Evolutionary conservation across 208 protist genomes (phyloP).

Genomic region (Crithidia bombi): DNA sequence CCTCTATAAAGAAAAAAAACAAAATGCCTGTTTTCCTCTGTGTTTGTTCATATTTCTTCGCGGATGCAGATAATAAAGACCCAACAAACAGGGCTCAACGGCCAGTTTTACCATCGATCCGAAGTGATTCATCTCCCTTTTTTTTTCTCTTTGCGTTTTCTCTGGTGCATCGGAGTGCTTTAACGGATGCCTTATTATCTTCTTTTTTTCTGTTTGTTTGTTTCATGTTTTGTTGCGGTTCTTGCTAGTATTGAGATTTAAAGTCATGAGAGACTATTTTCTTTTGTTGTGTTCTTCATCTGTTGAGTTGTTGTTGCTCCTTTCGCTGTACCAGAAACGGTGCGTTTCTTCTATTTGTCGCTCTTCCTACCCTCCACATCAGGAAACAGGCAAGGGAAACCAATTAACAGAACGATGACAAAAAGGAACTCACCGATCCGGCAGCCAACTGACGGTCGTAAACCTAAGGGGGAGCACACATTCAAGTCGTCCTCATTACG

Average conservation of each 20-base stretch:
- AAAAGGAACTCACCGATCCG: too few species aligned
- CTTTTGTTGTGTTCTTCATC: constrained; percentile 4
- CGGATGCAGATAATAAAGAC: too few species aligned
- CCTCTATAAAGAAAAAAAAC: background rate
- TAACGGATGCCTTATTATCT: background rate
- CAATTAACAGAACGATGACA: background rate
- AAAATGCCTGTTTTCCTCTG: background rate
- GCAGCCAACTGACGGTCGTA: too few species aligned
- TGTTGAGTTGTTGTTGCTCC: background rate
- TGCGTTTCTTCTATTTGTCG: constrained; percentile 4
- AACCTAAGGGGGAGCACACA: too few species aligned
- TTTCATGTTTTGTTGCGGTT: background rate
- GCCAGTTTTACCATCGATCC: too few species aligned
- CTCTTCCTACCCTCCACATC: background rate
- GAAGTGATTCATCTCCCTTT: too few species aligned
- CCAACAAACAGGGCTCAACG: too few species aligned
- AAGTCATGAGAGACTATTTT: too few species aligned
- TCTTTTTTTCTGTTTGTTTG: background rate
- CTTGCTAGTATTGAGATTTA: too few species aligned
- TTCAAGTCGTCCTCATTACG: too few species aligned
- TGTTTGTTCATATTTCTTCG: background rate
- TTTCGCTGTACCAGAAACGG: constrained; percentile 5
- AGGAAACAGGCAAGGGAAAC: background rate
- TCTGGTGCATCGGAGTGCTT: background rate
- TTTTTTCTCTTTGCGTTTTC: background rate